phyloP scores from a whole-genome alignment of 1,284 basidiomycete genomes.

The Austroboletus novae-zelandiae region DNA sequence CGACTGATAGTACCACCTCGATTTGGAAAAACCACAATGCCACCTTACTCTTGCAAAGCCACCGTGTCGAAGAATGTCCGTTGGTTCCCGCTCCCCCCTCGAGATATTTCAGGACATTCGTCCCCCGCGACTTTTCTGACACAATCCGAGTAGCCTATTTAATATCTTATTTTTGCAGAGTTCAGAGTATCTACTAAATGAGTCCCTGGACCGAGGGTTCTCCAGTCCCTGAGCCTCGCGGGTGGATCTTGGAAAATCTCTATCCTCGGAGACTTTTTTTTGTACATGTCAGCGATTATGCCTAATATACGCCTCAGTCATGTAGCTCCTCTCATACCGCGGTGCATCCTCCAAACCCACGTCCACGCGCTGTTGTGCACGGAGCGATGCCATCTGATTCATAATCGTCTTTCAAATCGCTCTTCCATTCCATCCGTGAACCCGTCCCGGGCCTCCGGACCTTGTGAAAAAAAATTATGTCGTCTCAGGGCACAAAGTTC shows the following conservation, averaged over 20 bases:
- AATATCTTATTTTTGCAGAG: slow-evolving; percentile 23
- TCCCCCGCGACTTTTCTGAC: slow-evolving; percentile 8
- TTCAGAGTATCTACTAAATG: background rate
- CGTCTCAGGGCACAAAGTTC: slow-evolving; percentile 6
- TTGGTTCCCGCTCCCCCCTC: slow-evolving; percentile 8
- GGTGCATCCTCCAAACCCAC: background rate
- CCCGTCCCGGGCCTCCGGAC: slow-evolving; percentile 11
- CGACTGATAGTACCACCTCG: slow-evolving; percentile 3
- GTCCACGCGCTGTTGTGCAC: background rate
- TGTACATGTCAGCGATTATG: background rate
- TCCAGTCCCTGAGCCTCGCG: slow-evolving; percentile 13
- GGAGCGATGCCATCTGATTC: background rate
- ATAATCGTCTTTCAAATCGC: background rate
- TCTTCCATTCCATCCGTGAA: background rate
- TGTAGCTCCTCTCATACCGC: background rate
- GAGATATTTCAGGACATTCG: slow-evolving; percentile 28
- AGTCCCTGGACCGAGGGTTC: background rate
- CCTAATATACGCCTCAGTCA: too few relatives aligned
- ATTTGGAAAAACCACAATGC: slow-evolving; percentile 13
- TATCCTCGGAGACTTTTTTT: background rate
- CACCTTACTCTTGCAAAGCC: slow-evolving; percentile 29
- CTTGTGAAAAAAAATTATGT: slow-evolving; percentile 4
- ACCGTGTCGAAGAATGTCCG: slow-evolving; percentile 29
- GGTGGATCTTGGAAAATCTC: slow-evolving; percentile 6
- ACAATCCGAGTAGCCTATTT: slow-evolving; percentile 6